phyloP scores from a whole-genome alignment of 257 asterid species.

The Gentiana dahurica region DNA sequence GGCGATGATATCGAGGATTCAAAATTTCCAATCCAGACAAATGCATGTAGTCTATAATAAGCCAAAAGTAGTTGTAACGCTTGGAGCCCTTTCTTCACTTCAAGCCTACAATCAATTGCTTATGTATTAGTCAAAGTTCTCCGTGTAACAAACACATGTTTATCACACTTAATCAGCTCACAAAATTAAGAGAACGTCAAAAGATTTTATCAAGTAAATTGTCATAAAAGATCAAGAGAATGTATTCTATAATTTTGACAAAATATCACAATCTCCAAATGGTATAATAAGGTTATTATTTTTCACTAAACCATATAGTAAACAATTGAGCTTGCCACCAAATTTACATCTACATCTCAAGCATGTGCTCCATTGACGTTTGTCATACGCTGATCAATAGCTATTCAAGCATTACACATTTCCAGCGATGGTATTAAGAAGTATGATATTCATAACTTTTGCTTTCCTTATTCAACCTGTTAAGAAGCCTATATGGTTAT shows the following conservation, averaged over 20 bases:
- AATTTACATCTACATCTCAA: too few species aligned
- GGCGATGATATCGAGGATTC: conserved; percentile 19
- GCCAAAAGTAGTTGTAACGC: conserved; percentile 15
- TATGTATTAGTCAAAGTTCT: background rate
- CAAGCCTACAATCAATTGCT: conserved; percentile 6
- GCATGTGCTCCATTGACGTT: too few species aligned
- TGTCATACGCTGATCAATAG: background rate
- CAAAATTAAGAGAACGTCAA: background rate
- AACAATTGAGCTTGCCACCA: background rate
- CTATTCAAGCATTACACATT: background rate
- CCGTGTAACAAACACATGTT: background rate
- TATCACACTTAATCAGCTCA: background rate
- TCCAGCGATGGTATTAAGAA: too few species aligned
- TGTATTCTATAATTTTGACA: background rate
- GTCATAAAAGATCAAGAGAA: background rate
- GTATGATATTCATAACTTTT: background rate
- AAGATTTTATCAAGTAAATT: background rate
- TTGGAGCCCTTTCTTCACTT: background rate
- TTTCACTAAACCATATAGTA: background rate
- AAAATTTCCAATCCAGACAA: conserved; percentile 13
- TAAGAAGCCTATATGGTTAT: background rate
- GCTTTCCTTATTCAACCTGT: background rate
- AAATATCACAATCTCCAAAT: background rate
- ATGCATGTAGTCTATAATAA: conserved; percentile 5
- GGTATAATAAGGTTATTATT: background rate